Percentiles rank a stretch among this genome's conserved stretches.
phyloP scores from a whole-genome alignment of 371 early-diverging fungal species.

The Mucor mucedo region DNA sequence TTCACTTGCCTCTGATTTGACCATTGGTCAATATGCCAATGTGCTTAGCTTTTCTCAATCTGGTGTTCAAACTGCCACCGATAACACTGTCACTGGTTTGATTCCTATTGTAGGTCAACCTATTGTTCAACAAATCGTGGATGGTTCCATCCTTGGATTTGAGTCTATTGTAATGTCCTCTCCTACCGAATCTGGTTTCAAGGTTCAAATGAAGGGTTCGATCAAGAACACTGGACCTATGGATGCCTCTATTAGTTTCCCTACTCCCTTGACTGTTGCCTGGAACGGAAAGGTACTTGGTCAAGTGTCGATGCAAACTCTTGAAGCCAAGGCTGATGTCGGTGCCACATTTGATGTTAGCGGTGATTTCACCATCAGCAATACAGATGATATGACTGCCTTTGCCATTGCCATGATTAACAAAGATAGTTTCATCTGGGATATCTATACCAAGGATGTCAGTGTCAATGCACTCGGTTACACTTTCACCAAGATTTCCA shows the following conservation, averaged over 20 bases:
- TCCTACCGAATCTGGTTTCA: constrained; percentile 54
- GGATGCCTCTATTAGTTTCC: constrained; percentile 64
- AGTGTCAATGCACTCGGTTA: constrained; percentile 64
- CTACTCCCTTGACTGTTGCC: constrained; percentile 48
- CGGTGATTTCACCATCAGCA: constrained; percentile 52
- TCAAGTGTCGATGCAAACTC: constrained; percentile 52
- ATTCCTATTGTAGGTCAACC: constrained; percentile 65
- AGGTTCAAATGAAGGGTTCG: constrained; percentile 59
- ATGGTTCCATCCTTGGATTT: constrained; percentile 56
- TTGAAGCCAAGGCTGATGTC: constrained; percentile 51
- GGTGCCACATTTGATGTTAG: constrained; percentile 54
- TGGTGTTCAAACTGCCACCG: constrained; percentile 50
- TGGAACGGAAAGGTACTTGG: constrained; percentile 60
- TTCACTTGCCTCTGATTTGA: constrained; percentile 51
- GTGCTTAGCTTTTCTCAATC: constrained; percentile 54
- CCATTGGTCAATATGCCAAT: constrained; percentile 59
- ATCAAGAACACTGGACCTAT: constrained; percentile 68
- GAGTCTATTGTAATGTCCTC: constrained; percentile 53
- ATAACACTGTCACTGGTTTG: constrained; percentile 49
- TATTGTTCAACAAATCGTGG: constrained; percentile 63
- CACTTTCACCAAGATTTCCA: constrained; percentile 58
- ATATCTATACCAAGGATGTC: constrained; percentile 53
- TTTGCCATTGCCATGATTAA: constrained; percentile 64
- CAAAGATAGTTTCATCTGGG: constrained; percentile 60
- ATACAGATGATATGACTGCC: constrained; percentile 49